phyloP scores from a whole-genome alignment of 345 rosid genomes.

The Lepidium aucheri region DNA sequence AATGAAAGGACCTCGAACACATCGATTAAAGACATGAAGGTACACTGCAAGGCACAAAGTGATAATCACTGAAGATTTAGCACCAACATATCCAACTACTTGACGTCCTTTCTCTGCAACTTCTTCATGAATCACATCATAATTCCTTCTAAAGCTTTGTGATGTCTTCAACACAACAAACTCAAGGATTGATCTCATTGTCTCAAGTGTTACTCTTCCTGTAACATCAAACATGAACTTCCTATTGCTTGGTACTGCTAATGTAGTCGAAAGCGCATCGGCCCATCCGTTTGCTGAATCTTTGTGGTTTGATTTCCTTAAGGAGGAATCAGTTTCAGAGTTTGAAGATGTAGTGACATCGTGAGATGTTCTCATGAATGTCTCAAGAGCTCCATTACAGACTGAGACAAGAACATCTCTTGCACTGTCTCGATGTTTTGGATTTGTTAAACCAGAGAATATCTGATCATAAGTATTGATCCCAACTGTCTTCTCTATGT shows the following conservation, averaged over 20 bases:
- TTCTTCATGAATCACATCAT: constrained; percentile 41
- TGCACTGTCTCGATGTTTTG: constrained; percentile 54
- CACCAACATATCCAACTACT: constrained; percentile 58
- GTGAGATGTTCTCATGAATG: constrained; percentile 74
- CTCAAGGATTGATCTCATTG: constrained; percentile 56
- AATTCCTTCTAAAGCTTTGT: constrained; percentile 47
- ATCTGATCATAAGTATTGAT: constrained; percentile 70
- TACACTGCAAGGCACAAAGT: constrained; percentile 77
- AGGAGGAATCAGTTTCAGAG: background rate
- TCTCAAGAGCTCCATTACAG: constrained; percentile 78
- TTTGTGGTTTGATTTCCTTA: background rate
- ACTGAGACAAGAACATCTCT: constrained; percentile 64
- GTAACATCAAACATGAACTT: constrained; percentile 81
- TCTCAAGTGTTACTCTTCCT: constrained; percentile 80
- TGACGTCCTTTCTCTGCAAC: constrained; percentile 57
- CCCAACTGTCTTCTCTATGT: constrained; percentile 71
- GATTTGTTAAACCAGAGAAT: constrained; percentile 82
- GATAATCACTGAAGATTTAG: constrained; percentile 66
- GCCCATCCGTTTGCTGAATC: constrained; percentile 42
- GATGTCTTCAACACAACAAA: constrained; percentile 56
- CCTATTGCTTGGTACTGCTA: constrained; percentile 68
- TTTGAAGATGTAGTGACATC: constrained; percentile 42
- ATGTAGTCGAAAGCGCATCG: constrained; percentile 41
- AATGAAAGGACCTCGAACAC: constrained; percentile 7
- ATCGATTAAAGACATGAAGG: constrained; percentile 38